Base-by-base conservation (phyloP, 1,284 basidiomycete species). In the Tilletiaria anomala region DNA sequence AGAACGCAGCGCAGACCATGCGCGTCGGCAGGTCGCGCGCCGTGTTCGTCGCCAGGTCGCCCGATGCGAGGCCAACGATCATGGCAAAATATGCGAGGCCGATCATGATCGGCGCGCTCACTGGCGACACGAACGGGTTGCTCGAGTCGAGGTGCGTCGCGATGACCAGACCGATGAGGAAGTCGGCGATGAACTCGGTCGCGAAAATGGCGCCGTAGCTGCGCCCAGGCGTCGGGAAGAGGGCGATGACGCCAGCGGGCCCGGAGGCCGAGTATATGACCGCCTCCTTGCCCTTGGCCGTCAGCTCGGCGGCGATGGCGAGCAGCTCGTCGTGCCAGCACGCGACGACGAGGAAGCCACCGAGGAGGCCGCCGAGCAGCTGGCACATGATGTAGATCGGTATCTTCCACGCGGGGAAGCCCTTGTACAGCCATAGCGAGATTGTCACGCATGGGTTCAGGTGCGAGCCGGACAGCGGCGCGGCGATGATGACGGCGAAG, bases 361-460 rank as follows among this genome's bases (percentile, higher is more conserved):
- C 56, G 23, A 56, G 35, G 34, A 58, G n/a, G n/a, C n/a, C n/a
- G n/a, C n/a, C n/a, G n/a, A n/a, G n/a, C n/a, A n/a, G 17, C 41
- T 58, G 56, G 10, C 50, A 51, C 6, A 20, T 3, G 24, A 58
- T 58, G 50, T 58, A 58, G 4, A 51, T 23, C 4, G 56, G 56
- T 18, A 53, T 54, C 12, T 52, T 45, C 33, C 49, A 41, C 43
- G 15, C 11, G 4, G 56, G 56, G 48, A 58, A 58, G 35, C 56
- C 56, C 35, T 58, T 58, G 53, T 47, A 58, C 12, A 56, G 39
- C 31, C 51, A 48, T 43, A 56, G 56, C 11, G 55, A 49, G 19
- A 58, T 40, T 17, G 56, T 57, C 42, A 58, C 42, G 17, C 19
- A 46, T 4, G 56, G 54, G 41, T 58, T 48, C 44, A 58, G 54